Evolutionary conservation across 345 rosid species (phyloP).

Genomic region (Hevea brasiliensis): DNA sequence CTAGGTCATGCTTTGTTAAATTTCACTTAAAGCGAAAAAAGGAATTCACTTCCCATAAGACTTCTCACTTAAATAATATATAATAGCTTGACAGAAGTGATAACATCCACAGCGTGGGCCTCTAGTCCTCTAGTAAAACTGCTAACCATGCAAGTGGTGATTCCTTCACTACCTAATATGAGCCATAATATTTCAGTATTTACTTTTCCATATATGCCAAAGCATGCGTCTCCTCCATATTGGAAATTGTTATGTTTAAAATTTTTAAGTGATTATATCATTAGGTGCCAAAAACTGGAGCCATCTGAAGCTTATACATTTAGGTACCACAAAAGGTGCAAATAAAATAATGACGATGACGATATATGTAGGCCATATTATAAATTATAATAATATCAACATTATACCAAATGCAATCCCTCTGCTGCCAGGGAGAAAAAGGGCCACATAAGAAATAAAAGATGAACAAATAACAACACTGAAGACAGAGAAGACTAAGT

Average conservation of each 20-base stretch:
- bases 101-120: not conserved
- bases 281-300: not conserved
- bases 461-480: not conserved
- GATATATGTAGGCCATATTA: no score
- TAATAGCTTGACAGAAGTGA: not conserved
- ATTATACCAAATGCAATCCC: conserved; percentile 3
- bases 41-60: conserved; percentile 1
- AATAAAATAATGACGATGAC: no score
- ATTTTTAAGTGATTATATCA: not conserved
- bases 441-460: not conserved
- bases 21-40: no score
- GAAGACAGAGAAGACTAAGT: not conserved
- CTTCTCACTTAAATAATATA: not conserved
- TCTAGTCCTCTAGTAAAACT: no score
- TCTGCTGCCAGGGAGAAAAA: not conserved
- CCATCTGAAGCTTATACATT: no score
- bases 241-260: not conserved
- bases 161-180: not conserved
- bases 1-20: not conserved
- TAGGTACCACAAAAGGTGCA: no score
- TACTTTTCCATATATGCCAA: not conserved
- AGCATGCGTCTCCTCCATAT: not conserved
- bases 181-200: not conserved
- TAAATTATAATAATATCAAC: not conserved
- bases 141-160: not conserved